A percentile compares a stretch with the other conserved stretches of the same genome.
These are phyloP conservation scores for Talinum fruticosum DNA, from an alignment of 148 eudicot genomes.

Conservation along the genomic window DNA sequence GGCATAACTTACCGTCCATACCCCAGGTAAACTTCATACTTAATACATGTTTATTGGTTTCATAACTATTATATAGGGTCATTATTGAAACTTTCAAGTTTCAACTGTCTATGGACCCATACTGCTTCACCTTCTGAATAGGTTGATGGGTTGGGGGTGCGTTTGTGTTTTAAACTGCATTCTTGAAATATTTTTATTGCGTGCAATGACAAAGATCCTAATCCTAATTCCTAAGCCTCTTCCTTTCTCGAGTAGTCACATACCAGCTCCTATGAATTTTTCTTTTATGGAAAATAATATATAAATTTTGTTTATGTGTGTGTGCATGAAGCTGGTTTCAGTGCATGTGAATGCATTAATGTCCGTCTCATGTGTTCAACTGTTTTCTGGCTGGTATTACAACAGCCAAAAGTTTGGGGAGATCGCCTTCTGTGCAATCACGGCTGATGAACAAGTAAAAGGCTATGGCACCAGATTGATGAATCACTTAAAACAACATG, in stretches of 20 bases:
- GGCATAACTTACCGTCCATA: slow-evolving; percentile 98
- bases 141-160: not conserved
- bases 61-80: not conserved
- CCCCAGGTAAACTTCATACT: slow-evolving; percentile 45
- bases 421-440: slow-evolving; percentile 96
- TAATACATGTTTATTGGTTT: too few species aligned
- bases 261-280: not conserved
- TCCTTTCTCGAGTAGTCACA: not conserved
- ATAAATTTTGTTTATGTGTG: not conserved
- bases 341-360: not conserved
- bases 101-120: not conserved
- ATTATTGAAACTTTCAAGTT: not conserved
- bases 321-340: not conserved
- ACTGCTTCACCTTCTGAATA: not conserved
- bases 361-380: not conserved
- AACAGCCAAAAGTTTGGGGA: slow-evolving; percentile 97
- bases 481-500: slow-evolving; percentile 96
- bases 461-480: slow-evolving; percentile 98
- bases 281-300: too few species aligned
- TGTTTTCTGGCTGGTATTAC: slow-evolving; percentile 13
- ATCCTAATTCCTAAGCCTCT: not conserved
- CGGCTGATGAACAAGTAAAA: slow-evolving; percentile 97
- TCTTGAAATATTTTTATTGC: too few species aligned
- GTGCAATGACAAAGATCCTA: not conserved
- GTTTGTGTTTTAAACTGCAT: not conserved